Evolutionary conservation across 306 rosid species (phyloP), one percentile per base, ranked within the genome.

Genomic region (Cucumis hystrix): DNA sequence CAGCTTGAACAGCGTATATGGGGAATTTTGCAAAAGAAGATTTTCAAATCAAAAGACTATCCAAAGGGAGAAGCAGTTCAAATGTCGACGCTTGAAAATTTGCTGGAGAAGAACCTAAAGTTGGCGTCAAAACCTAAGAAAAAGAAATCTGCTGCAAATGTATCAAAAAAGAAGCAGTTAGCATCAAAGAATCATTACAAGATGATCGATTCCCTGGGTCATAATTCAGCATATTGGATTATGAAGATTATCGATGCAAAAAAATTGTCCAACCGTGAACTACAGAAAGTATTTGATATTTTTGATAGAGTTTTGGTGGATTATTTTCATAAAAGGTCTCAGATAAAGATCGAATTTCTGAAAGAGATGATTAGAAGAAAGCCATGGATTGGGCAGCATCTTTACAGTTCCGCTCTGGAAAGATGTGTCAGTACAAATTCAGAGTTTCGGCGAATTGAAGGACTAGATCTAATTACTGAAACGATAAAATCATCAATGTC

Each of bases 1-100:
- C 97, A 95, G 90, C 97, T 95, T 73, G 89, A 87, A 60, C 99
- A 90, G 83, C 96, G 98, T n/a, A 84, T 92, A 77, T 92, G 90
- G 96, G 98, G 98, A 81, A 91, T 92, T 84, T 67, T 96, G 80
- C 91, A 92, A 58, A 92, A 85, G 86, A 88, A 91, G 75, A 84
- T 91, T 72, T 87, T 92, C 80, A 96, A 92, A 82, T 86, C 92
- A 63, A 92, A 90, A 87, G 97, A 89, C 43, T 80, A 84, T 85
- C 99, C 97, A 0, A 88, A 68, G 86, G 97, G 93, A 61, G 98
- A 91, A 35, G 88, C 81, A 15, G 84, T 92, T 79, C 88, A 92
- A 70, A 70, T 91, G 73, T 76, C 88, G n/a, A 82, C 83, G 45
- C 93, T 95, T 37, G 97, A 92, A 82, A 81, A 93, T 80, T 80